phyloP scores from a whole-genome alignment of 345 rosid species.

The Murraya koenigii region DNA sequence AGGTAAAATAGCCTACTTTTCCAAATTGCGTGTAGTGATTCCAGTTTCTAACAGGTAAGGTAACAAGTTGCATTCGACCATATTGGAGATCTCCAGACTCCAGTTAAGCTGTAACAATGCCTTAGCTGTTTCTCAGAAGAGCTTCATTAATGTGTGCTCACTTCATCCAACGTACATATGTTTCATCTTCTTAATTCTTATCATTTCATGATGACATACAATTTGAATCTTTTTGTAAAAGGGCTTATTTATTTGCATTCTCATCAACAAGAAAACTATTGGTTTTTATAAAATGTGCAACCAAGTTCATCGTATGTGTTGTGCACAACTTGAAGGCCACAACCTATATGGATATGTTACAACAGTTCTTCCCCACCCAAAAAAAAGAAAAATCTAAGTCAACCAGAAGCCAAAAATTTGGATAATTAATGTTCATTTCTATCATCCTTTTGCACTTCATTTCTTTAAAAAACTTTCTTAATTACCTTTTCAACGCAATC shows the following conservation, averaged over 20 bases:
- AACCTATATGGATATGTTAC: background rate
- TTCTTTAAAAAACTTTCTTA: background rate
- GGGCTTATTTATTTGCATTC: background rate
- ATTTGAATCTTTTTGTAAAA: background rate
- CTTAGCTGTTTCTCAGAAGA: background rate
- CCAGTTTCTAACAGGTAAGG: background rate
- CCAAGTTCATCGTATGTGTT: background rate
- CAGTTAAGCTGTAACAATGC: background rate
- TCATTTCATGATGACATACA: background rate
- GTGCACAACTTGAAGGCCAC: background rate
- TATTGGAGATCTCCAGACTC: background rate
- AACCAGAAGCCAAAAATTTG: background rate
- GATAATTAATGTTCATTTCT: background rate
- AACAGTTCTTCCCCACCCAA: too few species aligned
- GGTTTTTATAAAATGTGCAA: background rate
- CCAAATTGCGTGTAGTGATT: background rate
- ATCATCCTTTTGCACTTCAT: background rate
- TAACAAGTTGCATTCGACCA: background rate
- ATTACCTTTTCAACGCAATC: background rate
- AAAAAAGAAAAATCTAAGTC: background rate
- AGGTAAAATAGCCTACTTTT: background rate
- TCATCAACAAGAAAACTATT: background rate
- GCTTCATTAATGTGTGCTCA: background rate
- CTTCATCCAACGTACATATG: background rate
- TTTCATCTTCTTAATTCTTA: background rate